Percentiles rank a stretch among this genome's conserved stretches.
These are phyloP conservation scores for Salvia hispanica DNA, from an alignment of 257 asterid species.

Conservation along the genomic window DNA sequence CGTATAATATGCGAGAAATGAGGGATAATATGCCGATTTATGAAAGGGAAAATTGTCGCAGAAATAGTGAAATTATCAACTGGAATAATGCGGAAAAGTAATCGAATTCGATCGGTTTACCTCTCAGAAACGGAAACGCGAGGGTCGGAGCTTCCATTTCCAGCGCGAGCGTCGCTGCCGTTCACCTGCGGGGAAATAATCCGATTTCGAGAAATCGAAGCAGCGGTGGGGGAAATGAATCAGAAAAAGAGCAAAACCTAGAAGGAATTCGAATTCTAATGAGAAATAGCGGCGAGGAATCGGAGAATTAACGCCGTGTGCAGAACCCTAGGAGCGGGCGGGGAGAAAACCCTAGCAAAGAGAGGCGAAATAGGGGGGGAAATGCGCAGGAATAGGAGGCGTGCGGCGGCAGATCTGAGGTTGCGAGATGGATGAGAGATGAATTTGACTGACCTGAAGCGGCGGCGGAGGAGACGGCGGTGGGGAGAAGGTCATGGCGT, in stretches of 20 bases:
- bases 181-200: slow-evolving; percentile 43
- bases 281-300: slow-evolving; percentile 26
- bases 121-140: slow-evolving; percentile 36
- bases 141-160: slow-evolving; percentile 40
- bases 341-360: slow-evolving; percentile 55
- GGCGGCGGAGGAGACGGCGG: slow-evolving; percentile 47
- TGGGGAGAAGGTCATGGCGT: slow-evolving; percentile 58
- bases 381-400: slow-evolving; percentile 32
- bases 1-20: background rate
- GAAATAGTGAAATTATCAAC: slow-evolving; percentile 4
- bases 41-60: slow-evolving; percentile 27
- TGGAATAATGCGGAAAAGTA: slow-evolving; percentile 9
- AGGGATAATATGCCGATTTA: slow-evolving; percentile 21
- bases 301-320: slow-evolving; percentile 33
- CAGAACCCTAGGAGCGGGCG: slow-evolving; percentile 50
- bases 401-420: slow-evolving; percentile 37
- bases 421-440: background rate
- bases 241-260: slow-evolving; percentile 31
- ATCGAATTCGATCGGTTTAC: slow-evolving; percentile 41
- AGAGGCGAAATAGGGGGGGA: slow-evolving; percentile 4
- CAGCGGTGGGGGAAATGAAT: slow-evolving; percentile 26
- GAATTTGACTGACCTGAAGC: slow-evolving; percentile 40
- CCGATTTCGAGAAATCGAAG: slow-evolving; percentile 34
- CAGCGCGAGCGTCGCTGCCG: slow-evolving; percentile 20
- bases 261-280: slow-evolving; percentile 23